These are phyloP conservation scores for Phytophthora capsici DNA, from an alignment of 352 stramenopile genomes.

Conservation along the genomic window DNA sequence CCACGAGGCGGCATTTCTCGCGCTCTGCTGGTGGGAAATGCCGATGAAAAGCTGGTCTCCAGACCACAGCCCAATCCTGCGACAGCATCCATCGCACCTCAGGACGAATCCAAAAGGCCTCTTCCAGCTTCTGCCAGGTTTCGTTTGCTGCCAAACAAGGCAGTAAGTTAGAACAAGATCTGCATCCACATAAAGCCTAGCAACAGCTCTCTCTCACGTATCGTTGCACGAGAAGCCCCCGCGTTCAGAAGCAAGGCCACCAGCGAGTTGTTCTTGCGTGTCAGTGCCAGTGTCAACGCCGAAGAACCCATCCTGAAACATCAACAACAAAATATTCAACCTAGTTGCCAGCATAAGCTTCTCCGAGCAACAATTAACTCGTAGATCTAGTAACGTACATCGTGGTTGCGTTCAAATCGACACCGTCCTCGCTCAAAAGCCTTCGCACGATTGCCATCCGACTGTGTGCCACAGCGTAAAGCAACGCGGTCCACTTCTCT, in stretches of 20 bases:
- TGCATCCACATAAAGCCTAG: not conserved
- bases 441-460: conserved; percentile 49
- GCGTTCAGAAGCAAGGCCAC: conserved; percentile 46
- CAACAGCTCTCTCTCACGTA: conserved; percentile 21
- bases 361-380: not conserved
- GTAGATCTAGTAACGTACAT: conserved; percentile 37
- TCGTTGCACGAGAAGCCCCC: conserved; percentile 63
- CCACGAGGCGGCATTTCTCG: conserved; percentile 63
- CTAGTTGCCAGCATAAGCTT: too few species aligned
- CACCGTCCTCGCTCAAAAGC: conserved; percentile 39
- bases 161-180: not conserved
- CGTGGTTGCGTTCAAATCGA: conserved; percentile 68
- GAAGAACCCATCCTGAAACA: conserved; percentile 53
- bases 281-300: conserved; percentile 61
- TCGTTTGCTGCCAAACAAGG: conserved; percentile 34
- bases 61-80: conserved; percentile 63
- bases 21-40: conserved; percentile 61
- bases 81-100: conserved; percentile 58
- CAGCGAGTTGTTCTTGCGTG: conserved; percentile 51
- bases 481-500: conserved; percentile 75
- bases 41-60: conserved; percentile 55
- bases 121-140: conserved; percentile 28
- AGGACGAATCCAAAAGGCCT: conserved; percentile 39
- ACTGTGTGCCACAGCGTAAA: conserved; percentile 64
- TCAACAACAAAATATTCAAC: not conserved